These are phyloP conservation scores for Xylariaceae sp. DNA, from an alignment of 2,329 filamentous ascomycete species.

Conservation along the genomic window DNA sequence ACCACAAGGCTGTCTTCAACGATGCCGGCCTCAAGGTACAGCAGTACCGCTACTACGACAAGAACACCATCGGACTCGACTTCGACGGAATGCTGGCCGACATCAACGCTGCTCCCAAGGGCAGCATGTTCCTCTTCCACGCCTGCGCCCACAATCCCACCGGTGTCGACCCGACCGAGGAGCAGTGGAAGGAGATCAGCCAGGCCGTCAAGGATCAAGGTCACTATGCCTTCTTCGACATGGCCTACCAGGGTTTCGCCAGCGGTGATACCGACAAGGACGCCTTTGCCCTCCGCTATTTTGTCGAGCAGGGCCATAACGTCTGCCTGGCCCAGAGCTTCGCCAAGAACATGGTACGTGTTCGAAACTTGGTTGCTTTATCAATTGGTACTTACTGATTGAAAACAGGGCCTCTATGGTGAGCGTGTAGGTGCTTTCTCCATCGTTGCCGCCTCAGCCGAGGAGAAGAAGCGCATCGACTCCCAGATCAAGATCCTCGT, in stretches of 20 bases:
- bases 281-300: conserved; percentile 89
- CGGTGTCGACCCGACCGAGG: conserved; percentile 85
- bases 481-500: conserved; percentile 98
- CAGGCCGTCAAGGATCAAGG: conserved; percentile 77
- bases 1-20: conserved; percentile 95
- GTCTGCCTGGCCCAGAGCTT: conserved; percentile 89
- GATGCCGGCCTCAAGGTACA: conserved; percentile 87
- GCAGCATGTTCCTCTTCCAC: conserved; percentile 89
- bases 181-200: conserved; percentile 92
- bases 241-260: conserved; percentile 98
- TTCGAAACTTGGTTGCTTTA: background rate
- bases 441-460: conserved; percentile 75
- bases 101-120: conserved; percentile 81
- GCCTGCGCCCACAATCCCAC: conserved; percentile 98
- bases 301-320: conserved; percentile 87
- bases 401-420: conserved; percentile 79
- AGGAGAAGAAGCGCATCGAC: conserved; percentile 93
- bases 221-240: conserved; percentile 97
- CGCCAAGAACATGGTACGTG: conserved; percentile 93
- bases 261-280: conserved; percentile 88
- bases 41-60: conserved; percentile 99
- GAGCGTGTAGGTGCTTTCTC: conserved; percentile 98
- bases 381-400: background rate
- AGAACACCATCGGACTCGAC: conserved; percentile 96
- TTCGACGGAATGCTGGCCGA: conserved; percentile 91